A percentile compares a stretch with the other conserved stretches of the same genome.
Conservation (phyloP, 139 green algal genomes). For the Trebouxia sp. region DNA sequence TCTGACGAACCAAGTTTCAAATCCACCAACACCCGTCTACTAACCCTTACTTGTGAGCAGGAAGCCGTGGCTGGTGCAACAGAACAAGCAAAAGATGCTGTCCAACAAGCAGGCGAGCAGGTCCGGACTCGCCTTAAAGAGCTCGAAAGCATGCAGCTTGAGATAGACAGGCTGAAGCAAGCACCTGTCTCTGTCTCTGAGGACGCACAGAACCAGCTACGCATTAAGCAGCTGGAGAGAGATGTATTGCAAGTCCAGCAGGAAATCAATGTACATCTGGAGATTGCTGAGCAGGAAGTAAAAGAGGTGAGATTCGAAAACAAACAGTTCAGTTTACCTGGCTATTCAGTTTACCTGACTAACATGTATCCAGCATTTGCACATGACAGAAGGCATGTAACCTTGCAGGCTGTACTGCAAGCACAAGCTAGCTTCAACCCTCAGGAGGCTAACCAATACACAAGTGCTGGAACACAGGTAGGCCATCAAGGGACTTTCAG, state of each 20-base stretch:
- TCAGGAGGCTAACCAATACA: neutral
- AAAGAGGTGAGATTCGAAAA: slow-evolving; percentile 14
- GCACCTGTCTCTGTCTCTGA: slow-evolving; percentile 15
- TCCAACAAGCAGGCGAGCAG: neutral
- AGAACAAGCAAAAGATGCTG: slow-evolving; percentile 27
- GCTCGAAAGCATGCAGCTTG: slow-evolving; percentile 5
- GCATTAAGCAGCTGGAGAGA: neutral
- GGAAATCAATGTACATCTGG: slow-evolving; percentile 5
- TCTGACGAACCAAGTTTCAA: neutral
- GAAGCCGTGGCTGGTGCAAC: slow-evolving; percentile 10
- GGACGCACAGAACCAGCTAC: neutral
- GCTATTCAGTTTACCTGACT: no score
- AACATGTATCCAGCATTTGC: no score
- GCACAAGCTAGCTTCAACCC: neutral
- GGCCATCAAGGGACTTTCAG: no score
- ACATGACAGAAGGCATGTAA: no score
- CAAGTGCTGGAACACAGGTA: neutral
- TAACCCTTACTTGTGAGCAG: neutral
- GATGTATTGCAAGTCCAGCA: neutral
- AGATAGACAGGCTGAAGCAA: slow-evolving; percentile 12
- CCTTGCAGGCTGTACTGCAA: neutral
- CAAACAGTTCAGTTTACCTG: no score
- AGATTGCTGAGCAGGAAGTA: slow-evolving; percentile 4
- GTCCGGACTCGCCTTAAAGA: neutral
- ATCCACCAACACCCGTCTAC: neutral